Base-by-base conservation (phyloP, 306 rosid species). In the Sesbania bispinosa region DNA sequence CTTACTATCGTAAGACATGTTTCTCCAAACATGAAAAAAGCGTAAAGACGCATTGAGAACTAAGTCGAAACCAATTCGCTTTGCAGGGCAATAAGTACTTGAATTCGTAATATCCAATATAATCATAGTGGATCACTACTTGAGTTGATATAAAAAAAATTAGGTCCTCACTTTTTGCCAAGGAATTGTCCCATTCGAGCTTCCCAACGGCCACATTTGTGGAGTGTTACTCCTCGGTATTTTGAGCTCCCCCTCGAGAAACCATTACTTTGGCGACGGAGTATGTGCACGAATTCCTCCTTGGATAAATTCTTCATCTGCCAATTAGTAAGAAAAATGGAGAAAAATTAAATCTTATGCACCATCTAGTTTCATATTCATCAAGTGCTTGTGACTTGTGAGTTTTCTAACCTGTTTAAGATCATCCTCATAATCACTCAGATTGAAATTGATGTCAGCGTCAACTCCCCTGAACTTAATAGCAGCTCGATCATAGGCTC, bases 181-280 rank as follows among this genome's bases (percentile, higher is more conserved):
- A 94, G 99, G 82, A 94, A 85, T 79, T 91, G 99, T 21, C 99
- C 97, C 95, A 94, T 89, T 70, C 97, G 90, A 85, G 99, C 97
- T 81, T 94, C 99, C 99, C 99, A 94, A 33, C 96, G 91, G 50
- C 99, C 99, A 80, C 99, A 94, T 80, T 89, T 94, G 86, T 94
- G 99, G 46, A 91, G 89, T 0, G 99, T 91, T 9, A 94, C 99
- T 55, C 97, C 97, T 62, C 99, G 75, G 72, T 91, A 91, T 77
- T 87, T 94, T 4, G 99, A 89, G 77, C 95, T 94, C 51, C 99
- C 98, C 55, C 99, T 83, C 0, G 99, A 89, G 88, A 94, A 91
- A 47, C 99, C 97, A 47, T 95, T 94, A 77, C 97, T 94, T 52
- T 91, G 99, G 50, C 99, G 92, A 29, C 99, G 96, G 7, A 94